Evolutionary conservation across 1,284 basidiomycete genomes (phyloP), one percentile per base, ranked within the genome.

Genomic region (Ganoderma lucidum): DNA sequence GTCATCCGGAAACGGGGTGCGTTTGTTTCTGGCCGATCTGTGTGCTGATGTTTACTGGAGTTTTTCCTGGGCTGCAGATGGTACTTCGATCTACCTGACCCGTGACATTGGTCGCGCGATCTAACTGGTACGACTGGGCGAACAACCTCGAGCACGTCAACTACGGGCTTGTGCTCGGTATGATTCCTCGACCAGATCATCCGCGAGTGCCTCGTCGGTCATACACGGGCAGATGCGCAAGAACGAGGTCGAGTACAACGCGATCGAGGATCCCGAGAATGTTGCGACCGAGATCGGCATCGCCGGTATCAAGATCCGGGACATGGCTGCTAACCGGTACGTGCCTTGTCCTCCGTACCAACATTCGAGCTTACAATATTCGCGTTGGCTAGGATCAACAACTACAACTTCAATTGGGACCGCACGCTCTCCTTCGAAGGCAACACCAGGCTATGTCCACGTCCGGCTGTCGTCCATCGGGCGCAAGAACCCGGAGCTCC

Each of bases 151-250:
- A 94, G 79, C 96, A 98, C 81, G 86, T 99, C 83, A 98, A 97
- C 83, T 99, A 97, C 78, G 96, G 96, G 65, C 81, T 92, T 32
- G 97, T 99, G 37, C 90, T 90, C 67, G 97, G 98, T 69, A 99
- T 99, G 97, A 97, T 99, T 99, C 88, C 85, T 99, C 53, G 93
- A 98, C 78, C 88, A 98, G 81, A 99, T 99, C 77, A 93, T 99
- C 78, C 88, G 93, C 75, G 96, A 98, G 79, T 23, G 96, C 97
- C 0, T 89, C 91, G 30, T 87, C 90, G 65, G 92, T 94, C 69
- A 99, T 99, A 97, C 95, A 96, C 82, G 96, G 96, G 73, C 95
- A 97, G 80, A 99, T 99, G 98, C 87, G 86, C 81, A 93, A 92
- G 81, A 99, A 99, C 80, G 93, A 96, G 82, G 95, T 90, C 69